phyloP scores from a whole-genome alignment of 805 yeast genomes.

The Nakazawaea pomicola region DNA sequence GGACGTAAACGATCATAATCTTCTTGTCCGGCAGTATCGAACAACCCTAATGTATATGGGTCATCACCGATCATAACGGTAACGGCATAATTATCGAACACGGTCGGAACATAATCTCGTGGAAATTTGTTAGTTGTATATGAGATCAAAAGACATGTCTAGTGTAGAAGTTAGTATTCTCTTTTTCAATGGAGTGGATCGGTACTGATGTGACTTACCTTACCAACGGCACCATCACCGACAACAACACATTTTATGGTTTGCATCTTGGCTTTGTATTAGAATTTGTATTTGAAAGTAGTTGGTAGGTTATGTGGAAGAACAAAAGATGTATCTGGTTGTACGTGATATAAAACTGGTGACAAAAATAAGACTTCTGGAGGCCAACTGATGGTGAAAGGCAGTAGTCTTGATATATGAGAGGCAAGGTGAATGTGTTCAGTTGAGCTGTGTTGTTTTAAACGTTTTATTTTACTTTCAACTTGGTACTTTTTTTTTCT shows the following conservation, averaged over 20 bases:
- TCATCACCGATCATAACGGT: slow-evolving; percentile 97
- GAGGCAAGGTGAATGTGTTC: no score
- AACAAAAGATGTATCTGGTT: no score
- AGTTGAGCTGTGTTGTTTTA: no score
- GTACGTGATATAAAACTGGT: no score
- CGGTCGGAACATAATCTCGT: slow-evolving; percentile 98
- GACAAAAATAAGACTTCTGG: no score
- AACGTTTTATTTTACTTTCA: no score
- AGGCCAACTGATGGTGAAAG: no score
- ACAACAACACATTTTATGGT: slow-evolving; percentile 94
- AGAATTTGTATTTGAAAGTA: no score
- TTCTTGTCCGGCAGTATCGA: slow-evolving; percentile 99
- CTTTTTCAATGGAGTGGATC: background rate
- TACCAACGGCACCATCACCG: slow-evolving; percentile 99
- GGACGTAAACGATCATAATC: slow-evolving; percentile 98
- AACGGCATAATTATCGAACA: slow-evolving; percentile 91
- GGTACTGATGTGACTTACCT: slow-evolving; percentile 38
- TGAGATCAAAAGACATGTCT: slow-evolving; percentile 89
- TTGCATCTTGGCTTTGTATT: no score
- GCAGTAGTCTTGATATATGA: no score
- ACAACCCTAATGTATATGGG: slow-evolving; percentile 94
- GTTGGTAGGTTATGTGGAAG: no score
- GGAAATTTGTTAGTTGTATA: slow-evolving; percentile 97
- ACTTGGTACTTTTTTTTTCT: no score
- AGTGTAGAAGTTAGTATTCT: slow-evolving; percentile 12